Conservation (phyloP, 1,284 basidiomycete species). For the Anthracocystis walkeri region DNA sequence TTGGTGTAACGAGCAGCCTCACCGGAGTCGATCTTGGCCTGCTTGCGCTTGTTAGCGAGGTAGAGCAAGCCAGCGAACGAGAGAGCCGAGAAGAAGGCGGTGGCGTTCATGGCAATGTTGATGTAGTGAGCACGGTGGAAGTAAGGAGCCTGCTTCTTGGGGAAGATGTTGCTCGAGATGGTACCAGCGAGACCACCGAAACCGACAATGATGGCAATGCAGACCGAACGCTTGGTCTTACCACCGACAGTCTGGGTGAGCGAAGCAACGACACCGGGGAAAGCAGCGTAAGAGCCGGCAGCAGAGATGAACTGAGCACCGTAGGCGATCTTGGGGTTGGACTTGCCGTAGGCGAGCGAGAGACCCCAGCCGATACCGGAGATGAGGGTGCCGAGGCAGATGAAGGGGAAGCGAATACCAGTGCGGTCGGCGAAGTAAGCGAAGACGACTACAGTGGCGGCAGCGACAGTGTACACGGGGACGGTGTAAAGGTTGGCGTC, state of each 20-base stretch:
- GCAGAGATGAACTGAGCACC: slow-evolving; percentile 59
- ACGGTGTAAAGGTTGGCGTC: slow-evolving; percentile 70
- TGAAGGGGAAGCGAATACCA: slow-evolving; percentile 47
- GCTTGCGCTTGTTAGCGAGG: slow-evolving; percentile 50
- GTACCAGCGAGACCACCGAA: slow-evolving; percentile 58
- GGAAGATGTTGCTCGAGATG: slow-evolving; percentile 60
- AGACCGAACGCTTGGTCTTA: slow-evolving; percentile 57
- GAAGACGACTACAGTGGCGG: slow-evolving; percentile 65
- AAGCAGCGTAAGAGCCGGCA: slow-evolving; percentile 55
- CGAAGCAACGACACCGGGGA: slow-evolving; percentile 55
- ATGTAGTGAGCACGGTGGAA: slow-evolving; percentile 56
- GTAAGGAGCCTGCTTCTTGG: slow-evolving; percentile 50
- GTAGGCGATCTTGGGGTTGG: slow-evolving; percentile 50
- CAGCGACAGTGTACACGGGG: slow-evolving; percentile 71
- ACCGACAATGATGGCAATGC: slow-evolving; percentile 58
- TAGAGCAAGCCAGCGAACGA: slow-evolving; percentile 45
- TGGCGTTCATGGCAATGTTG: slow-evolving; percentile 52
- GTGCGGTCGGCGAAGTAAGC: slow-evolving; percentile 52
- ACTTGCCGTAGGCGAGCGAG: slow-evolving; percentile 34
- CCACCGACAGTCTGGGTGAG: slow-evolving; percentile 53
- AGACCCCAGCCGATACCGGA: slow-evolving; percentile 58
- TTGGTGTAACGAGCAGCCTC: slow-evolving; percentile 42
- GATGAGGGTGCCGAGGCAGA: slow-evolving; percentile 49
- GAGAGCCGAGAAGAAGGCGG: slow-evolving; percentile 45
- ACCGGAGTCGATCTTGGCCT: slow-evolving; percentile 54